A percentile compares a stretch with the other conserved stretches of the same genome.
phyloP scores from a whole-genome alignment of 2,329 filamentous ascomycete species.

The Chaetomium sp. region DNA sequence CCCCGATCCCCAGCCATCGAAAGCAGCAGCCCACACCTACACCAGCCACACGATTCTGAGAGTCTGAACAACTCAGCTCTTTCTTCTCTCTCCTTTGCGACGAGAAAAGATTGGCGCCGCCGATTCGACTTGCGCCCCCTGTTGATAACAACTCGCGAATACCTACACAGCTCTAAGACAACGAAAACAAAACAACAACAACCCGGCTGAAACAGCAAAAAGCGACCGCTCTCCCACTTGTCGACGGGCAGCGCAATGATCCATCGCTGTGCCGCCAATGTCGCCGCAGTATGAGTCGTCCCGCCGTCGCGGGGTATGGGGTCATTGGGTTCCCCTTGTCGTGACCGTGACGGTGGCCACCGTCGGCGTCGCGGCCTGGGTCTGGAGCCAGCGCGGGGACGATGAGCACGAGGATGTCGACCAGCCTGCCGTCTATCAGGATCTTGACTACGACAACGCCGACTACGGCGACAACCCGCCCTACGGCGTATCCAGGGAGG shows the following conservation, averaged over 20 bases:
- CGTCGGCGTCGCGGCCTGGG: constrained; percentile 80
- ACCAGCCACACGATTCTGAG: constrained; percentile 18
- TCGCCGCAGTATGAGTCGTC: constrained; percentile 58
- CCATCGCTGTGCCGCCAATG: constrained; percentile 41
- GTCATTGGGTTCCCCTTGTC: constrained; percentile 84
- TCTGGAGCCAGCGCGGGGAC: constrained; percentile 82
- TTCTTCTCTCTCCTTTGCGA: background rate
- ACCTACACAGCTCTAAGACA: too few species aligned
- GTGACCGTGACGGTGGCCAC: constrained; percentile 84
- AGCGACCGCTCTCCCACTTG: background rate
- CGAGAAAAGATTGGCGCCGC: background rate
- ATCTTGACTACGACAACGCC: constrained; percentile 43
- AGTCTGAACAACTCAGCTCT: background rate
- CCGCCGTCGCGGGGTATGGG: constrained; percentile 58
- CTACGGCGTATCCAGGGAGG: constrained; percentile 39
- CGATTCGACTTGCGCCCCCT: too few species aligned
- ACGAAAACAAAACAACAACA: background rate
- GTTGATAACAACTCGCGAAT: too few species aligned
- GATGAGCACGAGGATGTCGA: constrained; percentile 54
- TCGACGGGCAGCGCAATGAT: constrained; percentile 31
- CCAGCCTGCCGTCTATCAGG: constrained; percentile 44
- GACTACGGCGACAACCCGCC: constrained; percentile 46
- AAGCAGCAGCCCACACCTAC: background rate
- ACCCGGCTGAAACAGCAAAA: background rate
- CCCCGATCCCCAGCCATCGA: constrained; percentile 12